Evolutionary conservation across 2,329 filamentous ascomycete species (phyloP), one percentile per base, ranked within the genome.

Genomic region (Lachnellula hyalina): DNA sequence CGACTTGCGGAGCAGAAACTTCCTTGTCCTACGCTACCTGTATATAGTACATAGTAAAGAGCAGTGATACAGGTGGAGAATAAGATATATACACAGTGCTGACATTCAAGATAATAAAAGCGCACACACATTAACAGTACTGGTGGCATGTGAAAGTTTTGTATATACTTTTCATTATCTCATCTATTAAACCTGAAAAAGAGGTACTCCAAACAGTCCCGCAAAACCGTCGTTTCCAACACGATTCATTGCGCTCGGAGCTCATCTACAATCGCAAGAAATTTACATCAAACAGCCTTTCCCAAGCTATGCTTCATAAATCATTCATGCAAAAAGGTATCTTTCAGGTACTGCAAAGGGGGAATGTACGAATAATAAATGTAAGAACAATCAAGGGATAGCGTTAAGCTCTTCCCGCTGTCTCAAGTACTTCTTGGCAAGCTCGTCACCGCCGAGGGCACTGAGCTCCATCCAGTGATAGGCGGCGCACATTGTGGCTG

Each of bases 381-480:
- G 41, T 12, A 19, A 19, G 19, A 21, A 47, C 8, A 17, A 6
- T 49, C 19, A 55, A 36, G 54, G 49, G 49, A 56, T 56, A 46
- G 54, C 54, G 46, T 56, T 56, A 14, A 56, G 25, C 54, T 56
- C 54, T 32, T 56, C 54, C 21, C 54, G 52, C 34, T 56, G 54
- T 25, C 54, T 45, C 49, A 56, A 42, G 28, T 56, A 56, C 17
- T 50, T 56, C 68, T 84, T 86, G 19, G 93, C 93, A 63, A 96
- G 76, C 67, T 87, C 82, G 69, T 97, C 93, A 1, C 91, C 91
- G n/a, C 91, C 91, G 52, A 82, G 81, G 64, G 90, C 88, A 38
- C 89, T 91, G 61, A 89, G 78, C 74, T 93, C 90, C 91, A 97
- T 96, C 92, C 93, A 97, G 75, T 97, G 93, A 72, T 95, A 85